Evolutionary conservation across 2,329 filamentous ascomycete genomes (phyloP).

Genomic region (Periconia digitata): DNA sequence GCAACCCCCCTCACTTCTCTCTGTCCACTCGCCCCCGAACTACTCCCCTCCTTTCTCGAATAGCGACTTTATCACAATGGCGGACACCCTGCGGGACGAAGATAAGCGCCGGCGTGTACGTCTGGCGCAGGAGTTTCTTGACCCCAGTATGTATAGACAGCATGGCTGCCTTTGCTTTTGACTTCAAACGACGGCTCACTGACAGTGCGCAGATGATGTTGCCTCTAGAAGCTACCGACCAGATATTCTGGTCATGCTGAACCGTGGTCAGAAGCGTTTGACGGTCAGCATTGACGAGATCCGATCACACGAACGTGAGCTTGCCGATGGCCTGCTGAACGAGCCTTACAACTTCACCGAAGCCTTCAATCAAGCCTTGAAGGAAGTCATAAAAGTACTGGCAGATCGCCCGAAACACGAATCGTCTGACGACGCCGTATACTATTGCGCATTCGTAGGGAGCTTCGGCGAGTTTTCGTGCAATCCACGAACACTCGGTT

Average conservation of each 20-base stretch:
- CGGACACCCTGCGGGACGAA: constrained; percentile 69
- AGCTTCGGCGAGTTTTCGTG: constrained; percentile 94
- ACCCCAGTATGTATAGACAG: constrained; percentile 69
- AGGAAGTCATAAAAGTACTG: constrained; percentile 80
- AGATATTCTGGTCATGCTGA: constrained; percentile 79
- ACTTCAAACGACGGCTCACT: constrained; percentile 17
- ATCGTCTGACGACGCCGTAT: constrained; percentile 73
- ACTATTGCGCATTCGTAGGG: constrained; percentile 96
- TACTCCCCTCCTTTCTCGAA: not conserved
- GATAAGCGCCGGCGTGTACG: constrained; percentile 81
- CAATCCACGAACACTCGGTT: constrained; percentile 90
- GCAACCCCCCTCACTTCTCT: not conserved
- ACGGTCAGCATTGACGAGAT: constrained; percentile 79
- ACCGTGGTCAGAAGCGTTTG: constrained; percentile 60
- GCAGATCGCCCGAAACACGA: constrained; percentile 75
- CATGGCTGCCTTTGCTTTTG: not conserved
- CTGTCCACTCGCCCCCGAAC: not conserved
- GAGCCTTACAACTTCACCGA: constrained; percentile 85
- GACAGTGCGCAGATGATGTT: constrained; percentile 19
- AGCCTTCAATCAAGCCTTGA: constrained; percentile 88
- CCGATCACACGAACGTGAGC: constrained; percentile 78
- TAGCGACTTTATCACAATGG: constrained; percentile 22
- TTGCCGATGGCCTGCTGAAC: constrained; percentile 78
- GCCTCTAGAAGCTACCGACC: constrained; percentile 74
- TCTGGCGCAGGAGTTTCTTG: constrained; percentile 87